Conservation (phyloP, 257 asterid genomes). For the Scutellaria barbata region DNA sequence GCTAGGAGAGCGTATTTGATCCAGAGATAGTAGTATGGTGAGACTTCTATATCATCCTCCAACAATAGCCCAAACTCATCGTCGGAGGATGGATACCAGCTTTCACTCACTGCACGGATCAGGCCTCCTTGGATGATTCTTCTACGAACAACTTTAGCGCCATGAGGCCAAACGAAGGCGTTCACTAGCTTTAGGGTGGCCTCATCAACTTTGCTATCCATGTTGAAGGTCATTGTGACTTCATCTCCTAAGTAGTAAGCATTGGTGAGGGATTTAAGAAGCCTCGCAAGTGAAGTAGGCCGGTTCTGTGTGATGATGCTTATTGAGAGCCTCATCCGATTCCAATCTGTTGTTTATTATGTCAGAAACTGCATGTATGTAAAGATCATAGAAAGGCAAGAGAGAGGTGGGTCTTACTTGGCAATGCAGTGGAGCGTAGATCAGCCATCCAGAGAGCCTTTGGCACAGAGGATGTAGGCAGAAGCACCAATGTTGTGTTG, state of each 20-base stretch:
- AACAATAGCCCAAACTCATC: slow-evolving; percentile 83
- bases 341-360: slow-evolving; percentile 73
- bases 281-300: slow-evolving; percentile 63
- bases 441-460: slow-evolving; percentile 94
- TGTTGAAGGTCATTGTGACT: slow-evolving; percentile 77
- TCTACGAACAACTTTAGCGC: slow-evolving; percentile 71
- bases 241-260: slow-evolving; percentile 90
- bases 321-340: slow-evolving; percentile 68
- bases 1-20: slow-evolving; percentile 79
- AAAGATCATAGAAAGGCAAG: background rate
- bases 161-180: slow-evolving; percentile 84
- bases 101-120: slow-evolving; percentile 88
- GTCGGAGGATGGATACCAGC: slow-evolving; percentile 94
- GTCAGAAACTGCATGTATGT: background rate
- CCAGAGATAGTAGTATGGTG: slow-evolving; percentile 92
- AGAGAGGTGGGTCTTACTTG: slow-evolving; percentile 52
- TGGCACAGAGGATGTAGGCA: slow-evolving; percentile 67
- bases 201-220: slow-evolving; percentile 89
- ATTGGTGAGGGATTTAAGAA: slow-evolving; percentile 68
- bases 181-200: slow-evolving; percentile 68
- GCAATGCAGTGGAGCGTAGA: slow-evolving; percentile 81
- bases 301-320: slow-evolving; percentile 91
- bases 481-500: slow-evolving; percentile 57
- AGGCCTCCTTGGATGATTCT: slow-evolving; percentile 95
- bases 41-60: slow-evolving; percentile 94